Evolutionary conservation across 169 alveolate genomes (phyloP).

Genomic region (Cyclospora cayetanensis): DNA sequence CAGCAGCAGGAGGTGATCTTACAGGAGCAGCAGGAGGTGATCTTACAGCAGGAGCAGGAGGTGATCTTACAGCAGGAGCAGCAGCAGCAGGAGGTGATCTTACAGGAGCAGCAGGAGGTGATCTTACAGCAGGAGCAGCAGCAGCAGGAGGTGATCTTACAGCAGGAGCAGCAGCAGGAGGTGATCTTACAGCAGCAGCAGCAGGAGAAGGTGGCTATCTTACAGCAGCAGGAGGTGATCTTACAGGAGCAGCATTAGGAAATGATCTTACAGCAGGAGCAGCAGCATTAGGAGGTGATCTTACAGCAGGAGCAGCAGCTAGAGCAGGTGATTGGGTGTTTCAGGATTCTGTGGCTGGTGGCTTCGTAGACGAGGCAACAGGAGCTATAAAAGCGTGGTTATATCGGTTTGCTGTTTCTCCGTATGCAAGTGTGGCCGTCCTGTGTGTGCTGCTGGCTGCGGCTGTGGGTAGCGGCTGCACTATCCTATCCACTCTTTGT

Average conservation of each 20-base stretch:
- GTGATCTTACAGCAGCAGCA: slow-evolving; percentile 20
- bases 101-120: too few relatives aligned
- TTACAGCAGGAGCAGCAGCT: neutral
- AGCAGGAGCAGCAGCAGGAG: neutral
- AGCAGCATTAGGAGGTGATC: neutral
- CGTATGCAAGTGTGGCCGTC: too few relatives aligned
- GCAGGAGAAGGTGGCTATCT: neutral
- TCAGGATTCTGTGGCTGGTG: neutral
- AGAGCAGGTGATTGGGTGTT: neutral
- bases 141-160: neutral
- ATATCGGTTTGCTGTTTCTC: neutral
- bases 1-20: neutral
- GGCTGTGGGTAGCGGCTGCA: slow-evolving; percentile 39
- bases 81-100: slow-evolving; percentile 9
- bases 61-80: slow-evolving; percentile 8
- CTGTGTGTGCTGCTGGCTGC: slow-evolving; percentile 13
- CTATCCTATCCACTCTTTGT: neutral
- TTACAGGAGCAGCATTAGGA: slow-evolving; percentile 5
- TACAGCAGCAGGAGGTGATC: neutral
- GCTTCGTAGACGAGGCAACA: too few relatives aligned
- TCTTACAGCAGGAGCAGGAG: neutral
- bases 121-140: slow-evolving; percentile 41
- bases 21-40: neutral
- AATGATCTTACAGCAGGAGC: neutral
- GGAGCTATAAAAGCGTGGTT: too few relatives aligned